Conservation (phyloP, 2,329 filamentous ascomycete genomes). For the Fusarium ambrosium region DNA sequence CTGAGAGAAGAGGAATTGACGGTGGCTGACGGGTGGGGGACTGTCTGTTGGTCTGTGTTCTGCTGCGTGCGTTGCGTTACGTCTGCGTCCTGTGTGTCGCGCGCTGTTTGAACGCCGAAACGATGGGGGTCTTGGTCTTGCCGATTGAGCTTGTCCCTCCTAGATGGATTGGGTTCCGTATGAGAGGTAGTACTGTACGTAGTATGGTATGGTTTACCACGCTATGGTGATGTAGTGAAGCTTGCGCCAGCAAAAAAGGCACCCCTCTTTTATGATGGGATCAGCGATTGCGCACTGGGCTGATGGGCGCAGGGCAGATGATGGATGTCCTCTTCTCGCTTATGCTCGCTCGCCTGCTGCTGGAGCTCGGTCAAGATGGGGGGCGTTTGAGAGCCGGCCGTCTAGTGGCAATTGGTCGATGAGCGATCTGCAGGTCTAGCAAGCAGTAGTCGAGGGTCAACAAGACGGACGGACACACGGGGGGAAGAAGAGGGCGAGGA, state of each 20-base stretch:
- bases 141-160: background rate
- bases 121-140: background rate
- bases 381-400: slow-evolving; percentile 9
- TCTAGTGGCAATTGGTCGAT: slow-evolving; percentile 34
- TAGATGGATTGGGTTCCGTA: background rate
- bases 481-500: background rate
- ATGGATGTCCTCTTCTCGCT: slow-evolving; percentile 2
- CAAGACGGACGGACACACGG: background rate
- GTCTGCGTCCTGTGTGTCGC: slow-evolving; percentile 4
- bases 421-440: slow-evolving; percentile 34
- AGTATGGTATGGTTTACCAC: slow-evolving; percentile 25
- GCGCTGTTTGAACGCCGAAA: slow-evolving; percentile 5
- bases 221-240: slow-evolving; percentile 39
- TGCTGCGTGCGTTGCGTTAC: background rate
- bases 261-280: slow-evolving; percentile 43
- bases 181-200: background rate
- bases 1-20: slow-evolving; percentile 12
- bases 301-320: background rate
- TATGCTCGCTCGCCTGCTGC: slow-evolving; percentile 17
- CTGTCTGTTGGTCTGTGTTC: slow-evolving; percentile 9
- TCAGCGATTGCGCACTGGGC: slow-evolving; percentile 27
- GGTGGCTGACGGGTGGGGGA: slow-evolving; percentile 38
- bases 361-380: slow-evolving; percentile 12
- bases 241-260: slow-evolving; percentile 34
- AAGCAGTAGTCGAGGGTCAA: slow-evolving; percentile 8